These are phyloP conservation scores for Fusarium fujikuroi DNA, from an alignment of 2,329 filamentous ascomycete genomes.

Conservation along the genomic window DNA sequence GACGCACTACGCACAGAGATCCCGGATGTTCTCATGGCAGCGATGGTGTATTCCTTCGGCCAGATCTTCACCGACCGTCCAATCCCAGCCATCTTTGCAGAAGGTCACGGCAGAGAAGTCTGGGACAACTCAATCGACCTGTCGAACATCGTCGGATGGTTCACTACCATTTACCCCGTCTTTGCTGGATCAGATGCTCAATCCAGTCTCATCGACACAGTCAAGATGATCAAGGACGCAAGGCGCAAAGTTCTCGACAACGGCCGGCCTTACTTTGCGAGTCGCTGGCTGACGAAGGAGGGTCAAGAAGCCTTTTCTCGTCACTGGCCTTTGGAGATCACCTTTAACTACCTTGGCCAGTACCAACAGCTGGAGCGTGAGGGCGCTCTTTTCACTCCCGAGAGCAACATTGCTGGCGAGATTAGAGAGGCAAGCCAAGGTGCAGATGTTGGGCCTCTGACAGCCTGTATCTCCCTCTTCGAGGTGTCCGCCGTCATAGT, in stretches of 20 bases:
- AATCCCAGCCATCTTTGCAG: constrained; percentile 46
- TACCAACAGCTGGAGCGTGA: constrained; percentile 47
- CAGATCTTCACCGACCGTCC: constrained; percentile 45
- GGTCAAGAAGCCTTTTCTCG: constrained; percentile 12
- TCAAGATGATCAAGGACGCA: constrained; percentile 35
- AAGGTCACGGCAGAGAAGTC: constrained; percentile 52
- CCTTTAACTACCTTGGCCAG: constrained; percentile 44
- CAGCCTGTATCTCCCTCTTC: constrained; percentile 56
- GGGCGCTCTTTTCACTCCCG: constrained; percentile 40
- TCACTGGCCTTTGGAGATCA: constrained; percentile 43
- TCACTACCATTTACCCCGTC: constrained; percentile 51
- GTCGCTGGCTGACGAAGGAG: constrained; percentile 25
- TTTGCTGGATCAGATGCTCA: constrained; percentile 12
- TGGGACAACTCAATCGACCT: constrained; percentile 46
- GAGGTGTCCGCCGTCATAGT: constrained; percentile 59
- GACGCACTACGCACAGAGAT: constrained; percentile 47
- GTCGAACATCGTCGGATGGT: constrained; percentile 52
- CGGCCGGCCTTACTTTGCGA: constrained; percentile 37
- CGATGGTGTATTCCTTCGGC: constrained; percentile 44
- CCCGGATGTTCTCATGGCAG: constrained; percentile 50
- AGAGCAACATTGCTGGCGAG: constrained; percentile 28
- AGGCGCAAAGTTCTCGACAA: constrained; percentile 22
- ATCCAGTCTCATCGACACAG: constrained; percentile 16
- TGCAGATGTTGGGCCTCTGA: constrained; percentile 20
- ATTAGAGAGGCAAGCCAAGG: constrained; percentile 23